Base-by-base conservation (phyloP, 768 basidiomycete genomes). In the Leucosporidium creatinivorum region DNA sequence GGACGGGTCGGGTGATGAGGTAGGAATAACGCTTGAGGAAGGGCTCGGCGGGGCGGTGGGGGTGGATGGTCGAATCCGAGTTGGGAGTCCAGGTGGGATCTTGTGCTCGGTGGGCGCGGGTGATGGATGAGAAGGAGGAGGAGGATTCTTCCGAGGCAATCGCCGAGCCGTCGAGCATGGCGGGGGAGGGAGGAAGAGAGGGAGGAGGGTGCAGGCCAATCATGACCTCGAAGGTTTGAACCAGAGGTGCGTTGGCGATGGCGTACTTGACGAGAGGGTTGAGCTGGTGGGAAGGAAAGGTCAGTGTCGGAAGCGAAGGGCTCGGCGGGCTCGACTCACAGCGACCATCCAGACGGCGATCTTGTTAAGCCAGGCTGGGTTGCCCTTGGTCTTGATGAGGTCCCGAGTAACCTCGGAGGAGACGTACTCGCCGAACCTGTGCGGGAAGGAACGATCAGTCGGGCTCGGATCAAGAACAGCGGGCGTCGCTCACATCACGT, bases 341-440 rank as follows among this genome's bases (percentile, higher is more conserved):
- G 91, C 93, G 44, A 97, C 85, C 81, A 91, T 85, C 89, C 89
- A 93, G 55, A 93, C 80, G 12, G 87, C 88, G 39, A 89, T 66
- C 55, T 84, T 80, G 75, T 92, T 96, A 21, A 97, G 79, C 5
- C 79, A 69, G 21, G 82, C 80, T 67, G 86, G 89, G 76, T 89
- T 94, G 25, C 86, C 88, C 1, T 84, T 81, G 17, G 86, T 89
- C 57, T 78, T 81, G 62, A 92, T 81, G 36, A 98, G 80, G 75
- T 97, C 87, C 68, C 85, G 84, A 68, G 91, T 94, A 76, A 97
- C 86, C 87, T 76, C 76, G 61, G 73, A 62, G 4, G 66, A 57
- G 12, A 74, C 71, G 44, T 7, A 9, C 48, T 73, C 63, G 26
- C 75, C 75, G 62, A 76, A 76, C 73, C 73, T 74, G 57, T 1